Conservation (phyloP, 257 asterid species). For the Striga asiatica region DNA sequence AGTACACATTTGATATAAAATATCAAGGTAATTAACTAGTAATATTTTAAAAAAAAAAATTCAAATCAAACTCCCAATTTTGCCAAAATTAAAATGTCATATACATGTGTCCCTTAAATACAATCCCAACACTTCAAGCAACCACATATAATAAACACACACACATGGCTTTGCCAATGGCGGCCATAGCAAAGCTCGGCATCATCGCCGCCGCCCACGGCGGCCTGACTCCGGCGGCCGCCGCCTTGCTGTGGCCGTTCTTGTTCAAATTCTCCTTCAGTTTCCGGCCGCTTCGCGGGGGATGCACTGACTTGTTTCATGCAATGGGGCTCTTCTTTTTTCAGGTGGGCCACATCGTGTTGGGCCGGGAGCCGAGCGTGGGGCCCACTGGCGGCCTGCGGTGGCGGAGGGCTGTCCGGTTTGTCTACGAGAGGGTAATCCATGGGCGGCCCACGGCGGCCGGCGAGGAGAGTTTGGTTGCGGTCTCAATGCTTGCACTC, state of each 20-base stretch:
- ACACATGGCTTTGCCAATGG: conserved; percentile 30
- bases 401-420: conserved; percentile 53
- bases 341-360: conserved; percentile 39
- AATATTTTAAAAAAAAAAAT: too few relatives aligned
- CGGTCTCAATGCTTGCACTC: conserved; percentile 43
- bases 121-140: too few relatives aligned
- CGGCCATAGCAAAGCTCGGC: conserved; percentile 20
- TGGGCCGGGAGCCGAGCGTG: conserved; percentile 8
- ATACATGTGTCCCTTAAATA: background rate
- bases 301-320: conserved; percentile 14
- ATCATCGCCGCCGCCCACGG: conserved; percentile 11
- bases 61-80: too few relatives aligned
- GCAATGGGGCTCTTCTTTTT: conserved; percentile 39
- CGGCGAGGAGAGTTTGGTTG: conserved; percentile 44
- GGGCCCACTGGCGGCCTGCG: conserved; percentile 23
- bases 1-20: too few relatives aligned
- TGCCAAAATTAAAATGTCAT: background rate
- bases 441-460: conserved; percentile 26
- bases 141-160: background rate
- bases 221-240: conserved; percentile 22
- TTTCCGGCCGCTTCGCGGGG: conserved; percentile 32
- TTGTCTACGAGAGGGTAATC: conserved; percentile 28
- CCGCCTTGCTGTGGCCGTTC: conserved; percentile 40
- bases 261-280: conserved; percentile 34
- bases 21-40: too few relatives aligned